phyloP scores from a whole-genome alignment of 257 asterid species.

The Handroanthus guayacan region DNA sequence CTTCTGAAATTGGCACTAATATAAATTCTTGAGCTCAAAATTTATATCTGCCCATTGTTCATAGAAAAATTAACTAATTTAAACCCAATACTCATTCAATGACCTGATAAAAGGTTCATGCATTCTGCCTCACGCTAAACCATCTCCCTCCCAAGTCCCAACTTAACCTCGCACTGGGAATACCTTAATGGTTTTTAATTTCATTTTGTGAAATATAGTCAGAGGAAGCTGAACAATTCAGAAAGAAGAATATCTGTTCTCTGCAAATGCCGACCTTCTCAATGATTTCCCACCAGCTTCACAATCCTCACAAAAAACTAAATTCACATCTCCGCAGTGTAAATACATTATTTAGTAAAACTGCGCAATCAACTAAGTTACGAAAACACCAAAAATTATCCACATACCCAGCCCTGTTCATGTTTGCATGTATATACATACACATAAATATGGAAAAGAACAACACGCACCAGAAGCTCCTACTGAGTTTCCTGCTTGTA shows the following conservation, averaged over 20 bases:
- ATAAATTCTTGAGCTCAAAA: neutral
- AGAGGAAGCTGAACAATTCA: neutral
- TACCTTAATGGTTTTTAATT: neutral
- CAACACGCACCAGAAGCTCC: neutral
- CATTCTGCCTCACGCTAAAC: neutral
- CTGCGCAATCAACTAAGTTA: neutral
- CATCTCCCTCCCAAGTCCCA: neutral
- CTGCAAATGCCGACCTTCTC: neutral
- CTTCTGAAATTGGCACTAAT: neutral
- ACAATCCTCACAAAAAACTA: slow-evolving; percentile 9
- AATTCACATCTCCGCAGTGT: neutral
- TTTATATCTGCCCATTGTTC: neutral
- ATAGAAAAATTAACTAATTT: neutral
- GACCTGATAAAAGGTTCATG: neutral
- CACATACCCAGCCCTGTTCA: neutral
- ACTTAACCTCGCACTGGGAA: neutral
- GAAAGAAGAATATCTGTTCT: neutral
- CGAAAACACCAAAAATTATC: neutral
- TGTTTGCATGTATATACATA: neutral
- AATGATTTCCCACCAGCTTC: neutral
- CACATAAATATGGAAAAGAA: neutral
- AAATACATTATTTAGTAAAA: neutral
- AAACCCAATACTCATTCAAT: neutral
- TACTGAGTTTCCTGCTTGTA: neutral
- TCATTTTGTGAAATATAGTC: neutral